Base-by-base conservation (phyloP, 163 green algal species). In the Volvox carteri region DNA sequence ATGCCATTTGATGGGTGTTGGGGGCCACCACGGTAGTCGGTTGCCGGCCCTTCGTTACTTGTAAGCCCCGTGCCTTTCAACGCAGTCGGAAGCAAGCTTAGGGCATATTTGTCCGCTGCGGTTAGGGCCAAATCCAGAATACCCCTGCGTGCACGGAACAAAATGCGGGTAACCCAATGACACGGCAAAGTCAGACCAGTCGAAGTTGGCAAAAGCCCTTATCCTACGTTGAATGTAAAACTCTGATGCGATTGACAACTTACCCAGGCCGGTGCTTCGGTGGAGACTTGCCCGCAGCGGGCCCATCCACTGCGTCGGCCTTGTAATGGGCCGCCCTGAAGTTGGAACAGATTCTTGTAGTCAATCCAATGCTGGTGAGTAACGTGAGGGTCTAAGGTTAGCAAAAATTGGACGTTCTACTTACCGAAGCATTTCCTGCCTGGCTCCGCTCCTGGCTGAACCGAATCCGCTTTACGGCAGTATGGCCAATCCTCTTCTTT, bases 91-190 rank as follows among this genome's bases (percentile, higher is more conserved):
- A 89, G 42, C 39, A 89, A 56, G 70, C 84, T 89, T 2, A 89
- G 35, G 1, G 84, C 84, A 54, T 89, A 89, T 19, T 79, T 70
- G 39, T 89, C 84, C 1, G 84, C 84, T 2, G 84, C 84, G 0
- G 84, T 89, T 8, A 89, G 42, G 25, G 84, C 72, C 41, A 89
- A 60, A 42, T 89, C 84, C 2, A 84, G 25, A 9, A 89, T 89
- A 21, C 84, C 84, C 72, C 84, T 89, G 84, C 41, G 77, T 33
- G 28, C 39, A 30, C 9, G 68, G 4, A 28, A 77, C 18, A 52
- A 4, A 33, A 77, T 30, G 33, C 50, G 16, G 16, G 33, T 52
- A 77, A 14, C 21, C 37, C 21, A 50, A 28, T 65, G 3, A 12
- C 54, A 19, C 50, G 12, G 50, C 50, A 58, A 16, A 58, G 50